Conservation (phyloP, 345 rosid species). For the Arabis alpina region DNA sequence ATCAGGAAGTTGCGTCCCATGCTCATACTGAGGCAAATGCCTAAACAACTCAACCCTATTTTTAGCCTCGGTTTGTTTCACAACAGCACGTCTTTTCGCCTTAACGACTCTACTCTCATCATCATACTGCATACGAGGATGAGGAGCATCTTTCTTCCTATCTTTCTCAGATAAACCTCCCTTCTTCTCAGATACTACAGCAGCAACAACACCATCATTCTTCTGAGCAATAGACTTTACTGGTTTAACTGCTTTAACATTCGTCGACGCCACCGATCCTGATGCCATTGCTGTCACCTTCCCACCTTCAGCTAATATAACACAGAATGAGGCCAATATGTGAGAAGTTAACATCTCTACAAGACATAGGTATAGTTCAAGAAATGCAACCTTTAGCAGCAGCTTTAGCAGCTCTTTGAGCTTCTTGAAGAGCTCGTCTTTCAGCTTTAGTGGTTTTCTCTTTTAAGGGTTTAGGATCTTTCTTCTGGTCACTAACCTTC, state of each 20-base stretch:
- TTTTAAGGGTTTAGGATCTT: conserved; percentile 63
- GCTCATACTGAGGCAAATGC: conserved; percentile 98
- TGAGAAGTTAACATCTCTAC: neutral
- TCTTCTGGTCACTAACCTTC: conserved; percentile 53
- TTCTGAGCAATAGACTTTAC: conserved; percentile 64
- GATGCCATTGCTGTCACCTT: conserved; percentile 48
- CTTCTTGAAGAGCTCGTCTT: conserved; percentile 91
- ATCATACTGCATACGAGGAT: conserved; percentile 96
- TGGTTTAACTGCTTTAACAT: conserved; percentile 58
- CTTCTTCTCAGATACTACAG: conserved; percentile 67
- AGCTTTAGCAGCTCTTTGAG: conserved; percentile 92
- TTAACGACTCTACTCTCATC: conserved; percentile 88
- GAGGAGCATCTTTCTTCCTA: conserved; percentile 93
- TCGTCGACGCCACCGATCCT: conserved; percentile 42
- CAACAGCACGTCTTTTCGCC: conserved; percentile 89
- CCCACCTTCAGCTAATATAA: conserved; percentile 57
- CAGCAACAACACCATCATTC: conserved; percentile 52
- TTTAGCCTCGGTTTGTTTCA: conserved; percentile 85
- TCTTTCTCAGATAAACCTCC: conserved; percentile 76
- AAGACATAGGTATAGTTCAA: neutral
- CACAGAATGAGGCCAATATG: conserved; percentile 14
- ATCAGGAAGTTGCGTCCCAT: conserved; percentile 87
- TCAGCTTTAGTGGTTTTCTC: conserved; percentile 91
- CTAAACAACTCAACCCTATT: conserved; percentile 92
- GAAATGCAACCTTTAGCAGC: conserved; percentile 73